Evolutionary conservation across 495 filamentous ascomycete genomes (phyloP).

Genomic region (Talaromyces borbonicus): DNA sequence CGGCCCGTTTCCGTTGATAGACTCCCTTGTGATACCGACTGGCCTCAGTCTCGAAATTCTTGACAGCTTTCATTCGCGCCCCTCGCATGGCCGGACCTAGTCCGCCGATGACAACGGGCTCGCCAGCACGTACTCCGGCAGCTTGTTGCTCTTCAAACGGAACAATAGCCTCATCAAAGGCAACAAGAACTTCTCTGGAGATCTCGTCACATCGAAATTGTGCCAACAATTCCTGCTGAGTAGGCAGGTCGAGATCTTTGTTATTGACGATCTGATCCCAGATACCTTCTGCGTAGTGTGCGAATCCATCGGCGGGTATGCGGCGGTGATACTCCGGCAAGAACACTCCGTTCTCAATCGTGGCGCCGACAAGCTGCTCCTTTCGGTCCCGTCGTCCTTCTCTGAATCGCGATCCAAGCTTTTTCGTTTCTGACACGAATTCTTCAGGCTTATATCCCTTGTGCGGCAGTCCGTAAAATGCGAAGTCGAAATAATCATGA

Average conservation of each 20-base stretch:
- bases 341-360: constrained; percentile 74
- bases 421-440: constrained; percentile 71
- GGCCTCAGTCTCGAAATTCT: constrained; percentile 78
- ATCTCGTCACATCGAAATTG: constrained; percentile 99
- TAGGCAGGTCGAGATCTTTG: constrained; percentile 93
- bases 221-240: constrained; percentile 91
- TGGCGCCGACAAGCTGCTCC: constrained; percentile 45
- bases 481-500: constrained; percentile 96
- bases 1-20: constrained; percentile 70
- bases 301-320: constrained; percentile 92
- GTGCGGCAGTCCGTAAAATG: constrained; percentile 90
- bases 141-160: constrained; percentile 83
- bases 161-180: constrained; percentile 69
- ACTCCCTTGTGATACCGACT: constrained; percentile 95
- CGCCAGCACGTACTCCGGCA: constrained; percentile 59
- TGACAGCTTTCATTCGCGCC: constrained; percentile 63
- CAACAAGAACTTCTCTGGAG: constrained; percentile 67
- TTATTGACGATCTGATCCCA: constrained; percentile 99
- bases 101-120: constrained; percentile 59
- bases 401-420: constrained; percentile 70
- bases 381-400: constrained; percentile 61
- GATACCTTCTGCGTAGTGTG: constrained; percentile 81
- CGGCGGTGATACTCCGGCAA: constrained; percentile 89
- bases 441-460: constrained; percentile 94
- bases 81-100: constrained; percentile 66